These are phyloP conservation scores for sweet orange (Citrus sinensis) DNA, from an alignment of 345 rosid genomes.

Conservation along the genomic window DNA sequence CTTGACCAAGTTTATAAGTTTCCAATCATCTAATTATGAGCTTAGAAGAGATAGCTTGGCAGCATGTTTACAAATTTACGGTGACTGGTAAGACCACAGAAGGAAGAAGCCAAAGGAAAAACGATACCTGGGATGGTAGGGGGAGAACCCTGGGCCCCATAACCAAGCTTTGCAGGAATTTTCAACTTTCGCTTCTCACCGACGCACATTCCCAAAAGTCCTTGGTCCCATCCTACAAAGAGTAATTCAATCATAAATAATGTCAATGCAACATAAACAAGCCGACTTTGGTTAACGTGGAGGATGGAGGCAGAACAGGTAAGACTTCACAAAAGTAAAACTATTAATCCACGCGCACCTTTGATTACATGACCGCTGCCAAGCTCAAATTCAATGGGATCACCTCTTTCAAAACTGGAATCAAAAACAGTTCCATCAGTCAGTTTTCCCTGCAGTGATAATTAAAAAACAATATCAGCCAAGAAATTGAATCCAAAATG, in stretches of 20 bases:
- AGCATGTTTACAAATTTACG: background rate
- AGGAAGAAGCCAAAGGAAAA: background rate
- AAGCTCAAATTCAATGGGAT: conserved; percentile 94
- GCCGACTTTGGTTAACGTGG: background rate
- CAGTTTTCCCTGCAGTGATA: conserved; percentile 66
- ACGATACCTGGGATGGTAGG: conserved; percentile 85
- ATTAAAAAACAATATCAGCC: background rate
- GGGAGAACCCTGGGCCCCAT: conserved; percentile 87
- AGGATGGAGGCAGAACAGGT: background rate
- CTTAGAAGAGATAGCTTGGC: background rate
- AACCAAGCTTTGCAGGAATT: conserved; percentile 93
- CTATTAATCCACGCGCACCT: conserved; percentile 43
- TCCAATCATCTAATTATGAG: background rate
- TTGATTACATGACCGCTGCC: conserved; percentile 94
- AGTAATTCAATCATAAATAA: conserved; percentile 1
- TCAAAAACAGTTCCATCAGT: conserved; percentile 95
- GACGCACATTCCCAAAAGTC: conserved; percentile 76
- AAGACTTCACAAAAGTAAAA: background rate
- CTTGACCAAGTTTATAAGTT: background rate
- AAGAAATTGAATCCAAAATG: background rate
- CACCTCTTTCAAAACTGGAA: conserved; percentile 96
- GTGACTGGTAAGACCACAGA: background rate
- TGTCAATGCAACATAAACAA: conserved; percentile 4
- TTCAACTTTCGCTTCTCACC: conserved; percentile 95
- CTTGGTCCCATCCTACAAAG: conserved; percentile 95